phyloP scores from a whole-genome alignment of 768 basidiomycete species.

The Trametes gibbosa region DNA sequence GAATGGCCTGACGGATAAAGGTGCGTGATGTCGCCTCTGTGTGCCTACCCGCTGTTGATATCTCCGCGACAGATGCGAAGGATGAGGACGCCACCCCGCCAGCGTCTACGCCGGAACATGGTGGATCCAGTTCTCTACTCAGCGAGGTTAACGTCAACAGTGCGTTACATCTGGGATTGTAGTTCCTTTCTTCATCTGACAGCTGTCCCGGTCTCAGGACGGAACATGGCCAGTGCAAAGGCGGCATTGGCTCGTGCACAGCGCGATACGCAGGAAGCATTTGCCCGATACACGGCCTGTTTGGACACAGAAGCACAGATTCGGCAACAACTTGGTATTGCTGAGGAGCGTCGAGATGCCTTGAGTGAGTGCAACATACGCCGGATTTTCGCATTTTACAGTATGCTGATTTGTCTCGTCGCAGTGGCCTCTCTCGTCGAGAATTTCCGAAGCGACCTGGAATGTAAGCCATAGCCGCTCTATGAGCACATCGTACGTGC shows the following conservation, averaged over 20 bases:
- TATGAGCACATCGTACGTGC: not conserved
- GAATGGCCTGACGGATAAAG: conserved; percentile 17
- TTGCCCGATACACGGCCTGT: conserved; percentile 65
- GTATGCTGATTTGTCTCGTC: conserved; percentile 17
- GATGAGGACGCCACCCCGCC: conserved; percentile 12
- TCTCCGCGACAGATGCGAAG: not conserved
- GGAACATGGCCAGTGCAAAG: conserved; percentile 62
- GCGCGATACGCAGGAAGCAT: conserved; percentile 70
- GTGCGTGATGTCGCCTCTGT: conserved; percentile 1
- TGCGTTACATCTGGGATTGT: conserved; percentile 32
- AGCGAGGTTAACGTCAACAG: conserved; percentile 36
- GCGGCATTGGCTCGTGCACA: conserved; percentile 60
- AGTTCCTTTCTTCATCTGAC: not conserved
- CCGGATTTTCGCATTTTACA: not conserved
- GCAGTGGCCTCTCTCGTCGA: conserved; percentile 27
- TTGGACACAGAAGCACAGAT: conserved; percentile 68
- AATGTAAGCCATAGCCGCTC: conserved; percentile 18
- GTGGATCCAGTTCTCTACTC: conserved; percentile 15
- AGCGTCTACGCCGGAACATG: conserved; percentile 5
- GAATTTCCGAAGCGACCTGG: conserved; percentile 22
- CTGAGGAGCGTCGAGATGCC: conserved; percentile 71
- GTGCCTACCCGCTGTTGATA: not conserved
- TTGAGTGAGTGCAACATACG: conserved; percentile 33
- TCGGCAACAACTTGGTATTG: conserved; percentile 56
- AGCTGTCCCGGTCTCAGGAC: conserved; percentile 37